Conservation (phyloP, 768 basidiomycete species). For the Ephemerocybe angulata region DNA sequence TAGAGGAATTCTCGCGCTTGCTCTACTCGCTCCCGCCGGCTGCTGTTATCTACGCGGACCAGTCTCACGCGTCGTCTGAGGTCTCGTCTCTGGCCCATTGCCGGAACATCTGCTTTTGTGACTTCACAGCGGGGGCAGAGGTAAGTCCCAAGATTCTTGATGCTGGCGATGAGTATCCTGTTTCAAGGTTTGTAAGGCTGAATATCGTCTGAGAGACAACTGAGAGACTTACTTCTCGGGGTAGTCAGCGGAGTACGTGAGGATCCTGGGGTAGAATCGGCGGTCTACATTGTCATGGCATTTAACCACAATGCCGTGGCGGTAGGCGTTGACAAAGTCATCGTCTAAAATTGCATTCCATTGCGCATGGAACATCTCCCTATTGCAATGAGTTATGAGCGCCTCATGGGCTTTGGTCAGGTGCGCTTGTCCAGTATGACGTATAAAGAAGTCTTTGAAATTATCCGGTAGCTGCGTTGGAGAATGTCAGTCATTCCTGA, state of each 20-base stretch:
- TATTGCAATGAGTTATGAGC: not conserved
- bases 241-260: conserved; percentile 37
- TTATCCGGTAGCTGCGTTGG: not conserved
- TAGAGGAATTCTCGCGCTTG: not conserved
- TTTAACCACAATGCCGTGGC: conserved; percentile 27
- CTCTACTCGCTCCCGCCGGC: not conserved
- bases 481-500: not conserved
- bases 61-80: not conserved
- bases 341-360: conserved; percentile 29
- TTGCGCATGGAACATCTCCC: conserved; percentile 26
- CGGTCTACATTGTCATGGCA: conserved; percentile 29
- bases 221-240: too few species aligned
- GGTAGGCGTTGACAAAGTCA: conserved; percentile 30
- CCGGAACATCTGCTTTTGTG: conserved; percentile 2
- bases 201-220: too few species aligned
- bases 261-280: conserved; percentile 29
- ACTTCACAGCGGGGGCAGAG: conserved; percentile 17
- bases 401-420: not conserved
- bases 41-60: not conserved
- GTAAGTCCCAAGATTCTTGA: conserved; percentile 14
- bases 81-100: conserved; percentile 7
- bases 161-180: conserved; percentile 24
- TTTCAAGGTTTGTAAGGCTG: not conserved
- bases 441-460: not conserved
- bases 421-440: not conserved